Evolutionary conservation across 2,329 filamentous ascomycete genomes (phyloP).

Genomic region (Apiospora sp.): DNA sequence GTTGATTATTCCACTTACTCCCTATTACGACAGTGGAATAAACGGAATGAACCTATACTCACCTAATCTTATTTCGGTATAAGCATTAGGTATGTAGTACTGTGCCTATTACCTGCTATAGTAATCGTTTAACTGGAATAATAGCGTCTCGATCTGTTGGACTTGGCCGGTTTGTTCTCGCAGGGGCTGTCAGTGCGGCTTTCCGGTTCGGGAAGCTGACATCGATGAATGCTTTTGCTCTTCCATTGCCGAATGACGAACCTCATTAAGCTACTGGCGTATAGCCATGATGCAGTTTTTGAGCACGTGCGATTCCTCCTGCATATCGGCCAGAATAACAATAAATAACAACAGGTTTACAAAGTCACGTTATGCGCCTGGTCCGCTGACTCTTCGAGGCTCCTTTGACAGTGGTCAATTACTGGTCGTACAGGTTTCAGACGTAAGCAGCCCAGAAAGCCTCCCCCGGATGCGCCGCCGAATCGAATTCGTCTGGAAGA

Average conservation of each 20-base stretch:
- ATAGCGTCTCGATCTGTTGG: too few relatives aligned
- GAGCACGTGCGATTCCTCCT: background rate
- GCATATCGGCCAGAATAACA: background rate
- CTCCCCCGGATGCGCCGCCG: background rate
- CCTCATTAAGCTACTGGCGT: background rate
- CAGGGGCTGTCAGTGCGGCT: too few relatives aligned
- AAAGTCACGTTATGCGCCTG: background rate
- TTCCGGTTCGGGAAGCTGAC: background rate
- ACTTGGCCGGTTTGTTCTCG: too few relatives aligned
- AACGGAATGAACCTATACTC: too few relatives aligned
- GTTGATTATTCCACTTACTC: too few relatives aligned
- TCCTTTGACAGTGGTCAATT: background rate
- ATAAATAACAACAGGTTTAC: background rate
- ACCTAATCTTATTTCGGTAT: too few relatives aligned
- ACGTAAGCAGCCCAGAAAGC: conserved; percentile 6
- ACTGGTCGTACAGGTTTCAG: conserved; percentile 4
- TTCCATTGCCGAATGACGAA: background rate
- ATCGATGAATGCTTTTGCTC: background rate
- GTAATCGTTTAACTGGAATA: too few relatives aligned
- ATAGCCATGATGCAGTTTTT: background rate
- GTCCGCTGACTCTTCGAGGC: background rate
- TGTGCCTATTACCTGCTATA: too few relatives aligned
- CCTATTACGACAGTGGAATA: too few relatives aligned
- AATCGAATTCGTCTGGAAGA: background rate
- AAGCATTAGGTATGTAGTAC: too few relatives aligned